Evolutionary conservation across 805 yeast genomes (phyloP).

Genomic region (Schizosaccharomyces japonicus): DNA sequence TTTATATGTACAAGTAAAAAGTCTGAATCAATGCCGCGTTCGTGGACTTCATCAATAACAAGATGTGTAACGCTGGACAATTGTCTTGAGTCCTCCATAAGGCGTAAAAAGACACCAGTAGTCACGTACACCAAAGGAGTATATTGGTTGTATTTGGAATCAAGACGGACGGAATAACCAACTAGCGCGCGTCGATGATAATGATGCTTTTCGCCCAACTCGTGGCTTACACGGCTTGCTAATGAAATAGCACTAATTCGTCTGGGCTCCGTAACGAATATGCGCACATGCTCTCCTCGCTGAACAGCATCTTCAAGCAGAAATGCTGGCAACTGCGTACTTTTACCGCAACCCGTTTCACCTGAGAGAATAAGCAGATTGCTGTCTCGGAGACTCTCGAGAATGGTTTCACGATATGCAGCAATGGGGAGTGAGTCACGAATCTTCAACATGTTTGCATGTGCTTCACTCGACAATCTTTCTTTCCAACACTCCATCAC

Average conservation of each 20-base stretch:
- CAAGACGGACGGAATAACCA: conserved; percentile 36
- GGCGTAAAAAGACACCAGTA: conserved; percentile 56
- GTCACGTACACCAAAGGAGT: conserved; percentile 32
- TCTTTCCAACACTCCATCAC: background rate
- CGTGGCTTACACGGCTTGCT: conserved; percentile 53
- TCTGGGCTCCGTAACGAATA: conserved; percentile 13
- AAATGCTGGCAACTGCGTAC: conserved; percentile 13
- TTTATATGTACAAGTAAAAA: conserved; percentile 35
- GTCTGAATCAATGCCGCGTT: conserved; percentile 56
- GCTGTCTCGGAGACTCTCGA: background rate
- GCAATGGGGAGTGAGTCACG: background rate
- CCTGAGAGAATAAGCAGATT: conserved; percentile 10
- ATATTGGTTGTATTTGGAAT: conserved; percentile 27
- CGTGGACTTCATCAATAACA: conserved; percentile 78
- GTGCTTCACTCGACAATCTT: background rate
- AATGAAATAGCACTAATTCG: conserved; percentile 23
- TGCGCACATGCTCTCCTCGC: conserved; percentile 9
- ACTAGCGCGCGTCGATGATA: conserved; percentile 55
- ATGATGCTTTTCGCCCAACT: conserved; percentile 39
- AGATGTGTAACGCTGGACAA: conserved; percentile 17
- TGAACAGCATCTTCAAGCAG: conserved; percentile 10
- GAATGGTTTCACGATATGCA: background rate
- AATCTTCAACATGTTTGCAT: background rate
- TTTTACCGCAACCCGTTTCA: conserved; percentile 13
- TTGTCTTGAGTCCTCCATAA: conserved; percentile 8